Percentiles rank a stretch among this genome's conserved stretches.
Conservation (phyloP, 352 stramenopile species). For the Phytophthora boehmeriae region DNA sequence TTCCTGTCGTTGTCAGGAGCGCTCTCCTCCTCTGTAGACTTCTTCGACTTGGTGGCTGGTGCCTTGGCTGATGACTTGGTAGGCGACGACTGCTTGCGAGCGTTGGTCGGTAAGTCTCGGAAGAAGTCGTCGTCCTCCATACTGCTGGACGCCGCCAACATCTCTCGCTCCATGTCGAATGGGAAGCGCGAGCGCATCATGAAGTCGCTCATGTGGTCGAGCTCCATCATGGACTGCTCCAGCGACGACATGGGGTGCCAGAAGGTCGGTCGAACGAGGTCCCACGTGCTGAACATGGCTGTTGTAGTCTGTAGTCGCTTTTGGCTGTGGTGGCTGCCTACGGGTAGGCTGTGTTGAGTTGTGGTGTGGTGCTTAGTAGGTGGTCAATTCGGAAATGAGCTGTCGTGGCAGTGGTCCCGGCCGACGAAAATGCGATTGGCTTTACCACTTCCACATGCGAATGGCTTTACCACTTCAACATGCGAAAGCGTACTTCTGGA, state of each 20-base stretch:
- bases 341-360: background rate
- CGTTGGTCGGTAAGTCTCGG: slow-evolving; percentile 44
- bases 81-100: slow-evolving; percentile 24
- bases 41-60: slow-evolving; percentile 8
- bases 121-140: slow-evolving; percentile 59
- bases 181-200: slow-evolving; percentile 32
- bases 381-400: slow-evolving; percentile 23
- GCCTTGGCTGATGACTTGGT: no score
- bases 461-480: background rate
- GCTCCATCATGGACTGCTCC: slow-evolving; percentile 54
- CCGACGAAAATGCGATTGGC: background rate
- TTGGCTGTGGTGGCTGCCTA: no score
- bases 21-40: background rate
- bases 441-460: background rate
- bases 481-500: background rate
- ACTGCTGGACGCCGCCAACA: slow-evolving; percentile 28
- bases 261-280: slow-evolving; percentile 46
- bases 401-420: background rate
- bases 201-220: slow-evolving; percentile 41
- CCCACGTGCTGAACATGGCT: slow-evolving; percentile 50
- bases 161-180: slow-evolving; percentile 14
- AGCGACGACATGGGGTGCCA: slow-evolving; percentile 59
- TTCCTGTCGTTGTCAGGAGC: slow-evolving; percentile 2
- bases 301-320: background rate
- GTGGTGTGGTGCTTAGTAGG: slow-evolving; percentile 4